These are phyloP conservation scores for Purpureocillium takamizusanense DNA, from an alignment of 2,329 filamentous ascomycete genomes.

Conservation along the genomic window DNA sequence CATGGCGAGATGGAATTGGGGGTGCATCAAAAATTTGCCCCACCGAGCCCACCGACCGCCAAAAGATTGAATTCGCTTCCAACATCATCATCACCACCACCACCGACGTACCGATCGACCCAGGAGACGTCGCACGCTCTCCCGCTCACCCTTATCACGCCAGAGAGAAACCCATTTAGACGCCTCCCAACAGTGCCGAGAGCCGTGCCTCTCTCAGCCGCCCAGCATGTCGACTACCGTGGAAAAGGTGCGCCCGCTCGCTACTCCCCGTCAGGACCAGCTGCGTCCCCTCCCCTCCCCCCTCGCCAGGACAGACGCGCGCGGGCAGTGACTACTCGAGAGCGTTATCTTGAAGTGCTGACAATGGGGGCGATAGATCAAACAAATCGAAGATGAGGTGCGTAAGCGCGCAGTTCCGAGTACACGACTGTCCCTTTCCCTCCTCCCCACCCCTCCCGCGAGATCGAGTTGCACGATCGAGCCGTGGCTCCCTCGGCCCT, in stretches of 20 bases:
- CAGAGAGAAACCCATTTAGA: not conserved
- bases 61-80: conserved; percentile 3
- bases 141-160: not conserved
- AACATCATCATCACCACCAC: conserved; percentile 2
- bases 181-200: not conserved
- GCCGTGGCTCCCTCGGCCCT: no score
- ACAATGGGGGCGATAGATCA: conserved; percentile 58
- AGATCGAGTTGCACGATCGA: not conserved
- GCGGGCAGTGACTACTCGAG: no score
- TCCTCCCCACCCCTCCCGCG: conserved; percentile 5
- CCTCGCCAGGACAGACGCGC: no score
- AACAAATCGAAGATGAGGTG: conserved; percentile 92
- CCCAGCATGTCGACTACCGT: conserved; percentile 91
- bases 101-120: conserved; percentile 5
- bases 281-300: no score
- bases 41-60: conserved; percentile 20
- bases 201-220: conserved; percentile 7
- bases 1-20: conserved; percentile 1
- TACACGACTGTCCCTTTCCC: no score
- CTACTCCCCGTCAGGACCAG: not conserved
- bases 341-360: no score
- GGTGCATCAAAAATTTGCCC: conserved; percentile 28
- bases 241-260: conserved; percentile 63
- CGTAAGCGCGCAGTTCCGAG: no score
- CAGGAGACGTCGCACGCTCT: not conserved